A percentile compares a stretch with the other conserved stretches of the same genome.
Evolutionary conservation across 208 protist genomes (phyloP).

Genomic region (Acanthamoeba castellanii): DNA sequence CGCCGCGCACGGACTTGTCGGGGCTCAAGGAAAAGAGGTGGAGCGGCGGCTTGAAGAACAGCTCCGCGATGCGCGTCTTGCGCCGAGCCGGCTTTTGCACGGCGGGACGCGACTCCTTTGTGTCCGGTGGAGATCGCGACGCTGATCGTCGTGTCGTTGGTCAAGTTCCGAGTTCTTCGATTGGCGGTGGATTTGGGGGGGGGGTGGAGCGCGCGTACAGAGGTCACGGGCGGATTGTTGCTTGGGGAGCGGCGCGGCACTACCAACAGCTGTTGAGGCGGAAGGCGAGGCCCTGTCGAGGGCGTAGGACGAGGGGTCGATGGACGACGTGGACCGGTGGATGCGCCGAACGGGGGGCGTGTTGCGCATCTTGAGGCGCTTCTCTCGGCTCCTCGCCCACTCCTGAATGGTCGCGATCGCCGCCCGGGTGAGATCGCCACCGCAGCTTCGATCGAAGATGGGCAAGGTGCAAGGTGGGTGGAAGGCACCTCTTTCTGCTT

Average conservation of each 20-base stretch:
- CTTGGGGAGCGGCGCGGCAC: not conserved
- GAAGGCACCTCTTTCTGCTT: slow-evolving; percentile 56
- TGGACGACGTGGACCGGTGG: not conserved
- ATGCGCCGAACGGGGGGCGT: not conserved
- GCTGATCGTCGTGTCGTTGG: not conserved
- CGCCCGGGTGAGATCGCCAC: too few relatives aligned
- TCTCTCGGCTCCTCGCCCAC: slow-evolving; percentile 1
- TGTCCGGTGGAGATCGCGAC: not conserved
- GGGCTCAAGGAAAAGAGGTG: not conserved
- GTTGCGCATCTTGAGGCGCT: slow-evolving; percentile 11
- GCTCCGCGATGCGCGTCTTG: not conserved
- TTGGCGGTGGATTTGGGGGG: too few relatives aligned
- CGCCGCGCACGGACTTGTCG: not conserved
- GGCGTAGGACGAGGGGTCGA: not conserved
- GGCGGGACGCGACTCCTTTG: not conserved
- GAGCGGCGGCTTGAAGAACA: slow-evolving; percentile 26
- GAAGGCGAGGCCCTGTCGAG: not conserved
- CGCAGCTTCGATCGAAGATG: too few relatives aligned
- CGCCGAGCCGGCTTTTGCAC: not conserved
- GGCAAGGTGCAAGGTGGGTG: too few relatives aligned
- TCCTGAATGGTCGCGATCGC: too few relatives aligned
- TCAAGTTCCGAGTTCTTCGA: not conserved
- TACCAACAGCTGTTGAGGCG: not conserved
- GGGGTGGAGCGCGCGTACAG: not conserved
- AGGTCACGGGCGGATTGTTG: not conserved